Conservation (phyloP, 2,329 filamentous ascomycete genomes). For the Hypoxylon sp. region DNA sequence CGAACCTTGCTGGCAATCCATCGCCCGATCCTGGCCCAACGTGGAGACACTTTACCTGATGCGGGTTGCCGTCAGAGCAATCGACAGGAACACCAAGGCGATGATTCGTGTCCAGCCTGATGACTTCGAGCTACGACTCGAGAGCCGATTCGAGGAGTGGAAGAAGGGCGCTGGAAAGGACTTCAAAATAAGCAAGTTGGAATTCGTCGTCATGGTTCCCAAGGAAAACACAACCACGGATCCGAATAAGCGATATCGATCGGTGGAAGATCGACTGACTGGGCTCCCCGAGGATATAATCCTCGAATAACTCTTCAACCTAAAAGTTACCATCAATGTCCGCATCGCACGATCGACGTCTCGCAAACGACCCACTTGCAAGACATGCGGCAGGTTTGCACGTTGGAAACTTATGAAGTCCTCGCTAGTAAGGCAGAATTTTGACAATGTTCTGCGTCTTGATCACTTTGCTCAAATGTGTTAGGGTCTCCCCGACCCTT, state of each 20-base stretch:
- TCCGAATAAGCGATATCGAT: conserved; percentile 42
- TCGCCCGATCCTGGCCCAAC: conserved; percentile 50
- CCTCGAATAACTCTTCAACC: conserved; percentile 41
- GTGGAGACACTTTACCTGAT: conserved; percentile 52
- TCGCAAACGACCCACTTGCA: not conserved
- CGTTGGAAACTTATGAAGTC: not conserved
- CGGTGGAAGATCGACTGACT: conserved; percentile 45
- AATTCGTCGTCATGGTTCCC: conserved; percentile 49
- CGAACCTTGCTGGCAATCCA: conserved; percentile 49
- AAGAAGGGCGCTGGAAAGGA: conserved; percentile 47
- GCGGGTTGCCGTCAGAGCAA: conserved; percentile 46
- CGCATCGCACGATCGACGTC: not conserved
- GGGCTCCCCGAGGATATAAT: conserved; percentile 50
- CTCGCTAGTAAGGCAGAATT: not conserved
- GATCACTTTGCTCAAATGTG: not conserved
- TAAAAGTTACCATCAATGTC: not conserved
- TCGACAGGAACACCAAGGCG: conserved; percentile 46
- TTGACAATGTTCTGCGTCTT: not conserved
- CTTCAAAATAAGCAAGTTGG: conserved; percentile 40
- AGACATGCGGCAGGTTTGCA: not conserved
- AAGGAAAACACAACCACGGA: conserved; percentile 37
- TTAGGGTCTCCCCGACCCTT: not conserved
- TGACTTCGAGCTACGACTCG: conserved; percentile 41
- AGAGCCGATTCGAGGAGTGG: conserved; percentile 49
- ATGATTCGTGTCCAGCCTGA: conserved; percentile 48